Evolutionary conservation across 805 yeast genomes (phyloP).

Genomic region (Starmerella vaccinii): DNA sequence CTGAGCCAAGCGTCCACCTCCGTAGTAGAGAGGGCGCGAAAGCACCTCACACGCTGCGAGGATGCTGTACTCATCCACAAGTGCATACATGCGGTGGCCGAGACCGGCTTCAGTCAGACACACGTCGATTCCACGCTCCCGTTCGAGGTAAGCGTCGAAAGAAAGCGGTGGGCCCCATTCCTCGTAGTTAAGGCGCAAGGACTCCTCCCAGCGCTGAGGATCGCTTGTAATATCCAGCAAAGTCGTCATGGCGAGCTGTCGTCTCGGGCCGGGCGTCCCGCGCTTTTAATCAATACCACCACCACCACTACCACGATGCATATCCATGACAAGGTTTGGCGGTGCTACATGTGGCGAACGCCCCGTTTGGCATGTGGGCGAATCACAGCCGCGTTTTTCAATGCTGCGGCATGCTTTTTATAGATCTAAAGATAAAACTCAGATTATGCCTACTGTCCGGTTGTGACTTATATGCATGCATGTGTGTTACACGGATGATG

Average conservation of each 20-base stretch:
- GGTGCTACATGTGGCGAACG: not conserved
- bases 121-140: conserved; percentile 6
- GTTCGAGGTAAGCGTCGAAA: conserved; percentile 9
- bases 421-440: no score
- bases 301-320: no score
- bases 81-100: conserved; percentile 11
- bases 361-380: no score
- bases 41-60: conserved; percentile 19
- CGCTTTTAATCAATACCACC: not conserved
- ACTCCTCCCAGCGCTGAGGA: not conserved
- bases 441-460: no score
- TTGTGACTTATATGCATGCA: no score
- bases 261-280: not conserved
- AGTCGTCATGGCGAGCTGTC: not conserved
- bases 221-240: conserved; percentile 14
- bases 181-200: conserved; percentile 5
- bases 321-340: no score
- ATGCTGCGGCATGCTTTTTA: no score
- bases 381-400: no score
- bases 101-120: not conserved
- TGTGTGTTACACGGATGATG: no score
- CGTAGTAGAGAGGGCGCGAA: conserved; percentile 17
- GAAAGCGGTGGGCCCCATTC: conserved; percentile 16
- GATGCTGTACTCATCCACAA: not conserved
- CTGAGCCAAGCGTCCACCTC: not conserved